Conservation (phyloP, 805 yeast species). For the Candida sanyiensis region DNA sequence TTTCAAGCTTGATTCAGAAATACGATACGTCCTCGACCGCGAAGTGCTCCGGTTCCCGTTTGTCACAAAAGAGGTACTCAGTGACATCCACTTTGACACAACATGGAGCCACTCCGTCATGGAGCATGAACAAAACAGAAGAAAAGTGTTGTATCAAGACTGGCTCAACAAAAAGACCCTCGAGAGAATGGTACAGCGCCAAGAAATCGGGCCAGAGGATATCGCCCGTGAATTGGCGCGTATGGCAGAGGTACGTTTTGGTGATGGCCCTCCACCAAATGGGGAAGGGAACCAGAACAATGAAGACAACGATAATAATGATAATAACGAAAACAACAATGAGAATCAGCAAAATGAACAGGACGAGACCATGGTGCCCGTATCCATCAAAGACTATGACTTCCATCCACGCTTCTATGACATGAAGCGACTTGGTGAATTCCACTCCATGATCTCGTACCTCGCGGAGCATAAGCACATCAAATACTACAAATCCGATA, state of each 20-base stretch:
- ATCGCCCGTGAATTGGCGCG: conserved; percentile 16
- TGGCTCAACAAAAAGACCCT: conserved; percentile 15
- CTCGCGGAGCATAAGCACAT: conserved; percentile 5
- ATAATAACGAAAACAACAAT: background rate
- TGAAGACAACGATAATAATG: background rate
- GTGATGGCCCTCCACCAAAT: conserved; percentile 7
- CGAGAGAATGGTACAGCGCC: conserved; percentile 10
- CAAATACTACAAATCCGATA: conserved; percentile 10
- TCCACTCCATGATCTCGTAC: conserved; percentile 1
- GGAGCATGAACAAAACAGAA: conserved; percentile 14
- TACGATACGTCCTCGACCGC: conserved; percentile 17
- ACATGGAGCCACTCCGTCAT: conserved; percentile 17
- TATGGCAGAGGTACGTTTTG: conserved; percentile 18
- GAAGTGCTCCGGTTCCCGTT: conserved; percentile 20
- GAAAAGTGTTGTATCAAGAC: conserved; percentile 16
- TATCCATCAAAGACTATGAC: conserved; percentile 13
- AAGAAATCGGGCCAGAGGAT: conserved; percentile 13
- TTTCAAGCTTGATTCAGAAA: conserved; percentile 1
- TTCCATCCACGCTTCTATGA: conserved; percentile 16
- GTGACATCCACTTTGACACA: conserved; percentile 20
- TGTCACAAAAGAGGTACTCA: conserved; percentile 23
- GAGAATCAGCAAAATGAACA: background rate
- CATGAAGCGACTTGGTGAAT: background rate
- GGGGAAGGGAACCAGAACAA: conserved; percentile 10
- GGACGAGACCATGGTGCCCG: background rate